These are phyloP conservation scores for Cylindrotheca closterium DNA, from an alignment of 108 stramenopile genomes.

Conservation along the genomic window DNA sequence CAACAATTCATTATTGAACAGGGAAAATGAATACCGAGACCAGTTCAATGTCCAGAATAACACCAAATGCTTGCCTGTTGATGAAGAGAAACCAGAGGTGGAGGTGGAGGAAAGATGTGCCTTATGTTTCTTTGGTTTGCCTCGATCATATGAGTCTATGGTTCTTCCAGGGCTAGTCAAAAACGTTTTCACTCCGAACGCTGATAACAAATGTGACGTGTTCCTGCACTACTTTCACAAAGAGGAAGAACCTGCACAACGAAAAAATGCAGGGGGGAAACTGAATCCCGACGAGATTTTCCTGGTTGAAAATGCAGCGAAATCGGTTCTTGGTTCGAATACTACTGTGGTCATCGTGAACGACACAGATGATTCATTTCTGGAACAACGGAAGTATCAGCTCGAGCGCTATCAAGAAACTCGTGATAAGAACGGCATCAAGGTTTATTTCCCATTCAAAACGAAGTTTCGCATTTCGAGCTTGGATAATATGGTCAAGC, in stretches of 20 bases:
- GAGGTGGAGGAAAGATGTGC: constrained; percentile 35
- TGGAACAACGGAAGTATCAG: constrained; percentile 3
- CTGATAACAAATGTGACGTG: constrained; percentile 40
- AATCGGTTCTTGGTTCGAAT: neutral
- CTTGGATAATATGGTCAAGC: constrained; percentile 24
- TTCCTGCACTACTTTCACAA: constrained; percentile 39
- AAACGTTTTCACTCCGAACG: constrained; percentile 43
- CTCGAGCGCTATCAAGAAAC: constrained; percentile 16
- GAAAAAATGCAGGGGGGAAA: constrained; percentile 31
- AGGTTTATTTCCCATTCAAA: constrained; percentile 12
- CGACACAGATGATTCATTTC: constrained; percentile 21
- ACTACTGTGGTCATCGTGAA: constrained; percentile 10
- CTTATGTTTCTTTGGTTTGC: constrained; percentile 42
- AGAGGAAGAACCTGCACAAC: constrained; percentile 23
- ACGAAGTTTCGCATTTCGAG: neutral
- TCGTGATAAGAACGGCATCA: constrained; percentile 4
- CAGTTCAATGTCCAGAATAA: too few species aligned
- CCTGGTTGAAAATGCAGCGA: constrained; percentile 27
- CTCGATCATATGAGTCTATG: constrained; percentile 35
- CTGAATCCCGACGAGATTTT: constrained; percentile 34
- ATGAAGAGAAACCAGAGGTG: too few species aligned
- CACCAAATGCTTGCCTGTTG: too few species aligned
- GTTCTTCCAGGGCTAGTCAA: constrained; percentile 46
- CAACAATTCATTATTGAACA: too few species aligned
- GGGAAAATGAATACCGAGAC: too few species aligned